Base-by-base conservation (phyloP, 345 rosid genomes). In the Cardamine resedifolia region DNA sequence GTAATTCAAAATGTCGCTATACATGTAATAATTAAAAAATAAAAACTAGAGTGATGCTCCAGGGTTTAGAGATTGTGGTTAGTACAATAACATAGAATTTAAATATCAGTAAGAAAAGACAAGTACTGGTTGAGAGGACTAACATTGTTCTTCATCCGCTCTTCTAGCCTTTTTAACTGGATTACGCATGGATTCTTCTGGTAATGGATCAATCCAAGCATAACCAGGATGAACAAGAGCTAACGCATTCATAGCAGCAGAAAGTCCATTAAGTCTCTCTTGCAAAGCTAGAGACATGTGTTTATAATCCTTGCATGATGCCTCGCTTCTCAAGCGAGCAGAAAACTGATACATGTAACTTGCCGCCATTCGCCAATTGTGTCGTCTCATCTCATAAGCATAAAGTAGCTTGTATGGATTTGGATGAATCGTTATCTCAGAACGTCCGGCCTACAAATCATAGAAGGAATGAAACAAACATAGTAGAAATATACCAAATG, bases 321-420 rank as follows among this genome's bases (percentile, higher is more conserved):
- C 74, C 81, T 91, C 93, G 33, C 74, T 83, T 83, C 85, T 87
- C 81, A 95, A 79, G 59, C 97, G 93, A 76, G 78, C 76, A 68
- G 96, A 77, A 77, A 84, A 89, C 34, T 78, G 85, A 78, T 91
- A 95, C 61, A 95, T 86, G 83, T 87, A 95, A 81, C 78, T 79
- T 38, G 99, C 99, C 24, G 99, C 96, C 80, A 68, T 88, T 78
- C 90, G 82, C 99, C 99, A 95, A 60, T 91, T 95, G 74, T 95
- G 96, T 71, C 85, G 84, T 72, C 84, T 87, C 91, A 85, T 87
- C 79, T 95, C 99, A 78, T 88, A 95, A 65, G 99, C 90, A 83
- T 91, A 95, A 52, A 95, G 96, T 79, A 95, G 67, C 81, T 95
- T 91, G 79, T 91, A 95, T 3, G 93, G 86, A 73, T 88, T 95